Conservation (phyloP, 2,329 filamentous ascomycete genomes). For the Alternaria novae-zelandiae region DNA sequence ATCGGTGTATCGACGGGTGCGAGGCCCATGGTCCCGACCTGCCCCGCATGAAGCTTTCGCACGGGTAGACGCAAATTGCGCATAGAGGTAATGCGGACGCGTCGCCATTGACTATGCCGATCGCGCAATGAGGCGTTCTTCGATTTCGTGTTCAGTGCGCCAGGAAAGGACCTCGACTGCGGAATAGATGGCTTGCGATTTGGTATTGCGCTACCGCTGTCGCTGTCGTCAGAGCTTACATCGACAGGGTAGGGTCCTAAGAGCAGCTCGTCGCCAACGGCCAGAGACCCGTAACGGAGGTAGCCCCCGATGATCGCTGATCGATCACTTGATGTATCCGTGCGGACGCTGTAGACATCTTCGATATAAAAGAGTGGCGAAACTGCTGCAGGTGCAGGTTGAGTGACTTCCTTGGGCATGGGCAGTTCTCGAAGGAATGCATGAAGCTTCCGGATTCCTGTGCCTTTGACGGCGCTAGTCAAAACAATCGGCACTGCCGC, state of each 20-base stretch:
- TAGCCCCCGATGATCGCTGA: constrained; percentile 80
- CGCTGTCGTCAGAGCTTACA: constrained; percentile 43
- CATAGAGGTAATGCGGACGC: constrained; percentile 81
- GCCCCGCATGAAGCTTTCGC: constrained; percentile 73
- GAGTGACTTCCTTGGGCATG: constrained; percentile 52
- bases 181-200: constrained; percentile 38
- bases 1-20: constrained; percentile 52
- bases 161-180: constrained; percentile 57
- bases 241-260: constrained; percentile 71
- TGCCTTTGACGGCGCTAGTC: constrained; percentile 85
- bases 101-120: constrained; percentile 69
- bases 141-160: constrained; percentile 47
- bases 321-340: constrained; percentile 49
- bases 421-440: constrained; percentile 80
- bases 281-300: constrained; percentile 77
- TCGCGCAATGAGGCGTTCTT: constrained; percentile 17
- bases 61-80: constrained; percentile 88
- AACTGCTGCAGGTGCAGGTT: constrained; percentile 53
- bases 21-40: constrained; percentile 89
- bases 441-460: constrained; percentile 81
- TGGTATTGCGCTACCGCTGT: constrained; percentile 41
- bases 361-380: constrained; percentile 84
- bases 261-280: constrained; percentile 77
- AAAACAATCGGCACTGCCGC: constrained; percentile 80
- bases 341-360: constrained; percentile 73